Percentiles rank a stretch among this genome's conserved stretches.
Evolutionary conservation across 2,329 filamentous ascomycete genomes (phyloP).

Genomic region (Keithomyces neogunnii): DNA sequence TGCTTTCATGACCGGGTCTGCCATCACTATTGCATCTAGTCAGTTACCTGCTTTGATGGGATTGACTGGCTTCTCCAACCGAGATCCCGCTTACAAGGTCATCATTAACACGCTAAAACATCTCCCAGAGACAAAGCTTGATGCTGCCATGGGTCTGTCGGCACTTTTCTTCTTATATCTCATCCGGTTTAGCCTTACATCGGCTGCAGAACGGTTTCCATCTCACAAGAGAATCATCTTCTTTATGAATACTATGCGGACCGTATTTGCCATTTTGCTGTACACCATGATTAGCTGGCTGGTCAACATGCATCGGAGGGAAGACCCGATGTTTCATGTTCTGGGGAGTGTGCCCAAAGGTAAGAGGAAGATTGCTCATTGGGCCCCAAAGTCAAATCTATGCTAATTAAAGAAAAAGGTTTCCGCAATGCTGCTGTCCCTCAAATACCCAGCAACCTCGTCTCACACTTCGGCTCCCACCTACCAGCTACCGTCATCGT

Average conservation of each 20-base stretch:
- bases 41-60: constrained; percentile 80
- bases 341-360: constrained; percentile 69
- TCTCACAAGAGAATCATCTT: constrained; percentile 68
- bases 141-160: constrained; percentile 83
- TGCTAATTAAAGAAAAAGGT: constrained; percentile 31
- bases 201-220: constrained; percentile 60
- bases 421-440: constrained; percentile 76
- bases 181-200: constrained; percentile 59
- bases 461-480: constrained; percentile 60
- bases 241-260: constrained; percentile 84
- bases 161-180: constrained; percentile 70
- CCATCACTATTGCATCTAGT: constrained; percentile 77
- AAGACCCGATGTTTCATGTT: constrained; percentile 63
- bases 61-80: constrained; percentile 63
- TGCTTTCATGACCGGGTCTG: constrained; percentile 95
- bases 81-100: constrained; percentile 71
- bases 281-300: constrained; percentile 89
- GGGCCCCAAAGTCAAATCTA: neutral
- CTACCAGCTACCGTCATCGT: constrained; percentile 85
- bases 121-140: constrained; percentile 57
- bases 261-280: constrained; percentile 81
- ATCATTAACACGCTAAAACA: constrained; percentile 75
- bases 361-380: constrained; percentile 10
- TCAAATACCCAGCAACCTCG: constrained; percentile 53
- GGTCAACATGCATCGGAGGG: constrained; percentile 60